phyloP scores from a whole-genome alignment of 2,329 filamentous ascomycete genomes.

The Fusarium miscanthi region DNA sequence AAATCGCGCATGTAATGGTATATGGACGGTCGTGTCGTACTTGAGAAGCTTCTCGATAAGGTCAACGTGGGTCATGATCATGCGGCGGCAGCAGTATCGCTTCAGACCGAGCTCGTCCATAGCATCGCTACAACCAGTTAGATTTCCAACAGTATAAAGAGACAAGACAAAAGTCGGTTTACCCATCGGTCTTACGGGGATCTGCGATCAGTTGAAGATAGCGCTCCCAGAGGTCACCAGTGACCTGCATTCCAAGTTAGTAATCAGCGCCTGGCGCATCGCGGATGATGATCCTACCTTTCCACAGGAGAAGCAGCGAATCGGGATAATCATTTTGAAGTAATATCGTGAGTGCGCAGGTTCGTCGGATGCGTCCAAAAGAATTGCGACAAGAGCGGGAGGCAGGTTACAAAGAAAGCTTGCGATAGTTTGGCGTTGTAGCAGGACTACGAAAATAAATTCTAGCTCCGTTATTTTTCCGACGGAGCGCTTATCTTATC shows the following conservation, averaged over 20 bases:
- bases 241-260: conserved; percentile 72
- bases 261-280: conserved; percentile 17
- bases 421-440: conserved; percentile 27
- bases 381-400: conserved; percentile 40
- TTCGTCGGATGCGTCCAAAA: conserved; percentile 15
- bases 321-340: conserved; percentile 92
- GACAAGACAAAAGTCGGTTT: conserved; percentile 46
- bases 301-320: conserved; percentile 98
- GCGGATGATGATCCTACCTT: conserved; percentile 72
- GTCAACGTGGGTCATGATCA: conserved; percentile 99
- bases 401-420: conserved; percentile 34
- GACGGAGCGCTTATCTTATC: conserved; percentile 54
- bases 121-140: conserved; percentile 74
- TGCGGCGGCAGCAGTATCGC: conserved; percentile 97
- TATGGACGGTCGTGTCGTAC: conserved; percentile 61
- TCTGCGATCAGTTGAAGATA: conserved; percentile 91
- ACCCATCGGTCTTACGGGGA: conserved; percentile 76
- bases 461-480: conserved; percentile 48
- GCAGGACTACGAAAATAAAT: conserved; percentile 43
- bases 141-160: neutral
- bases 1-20: neutral
- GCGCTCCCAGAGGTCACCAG: conserved; percentile 96
- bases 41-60: conserved; percentile 97
- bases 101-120: conserved; percentile 95
- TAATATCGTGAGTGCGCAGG: conserved; percentile 24